Evolutionary conservation across 371 early-diverging fungal genomes (phyloP), one percentile per base, ranked within the genome.

Genomic region (Sporodiniella umbellata): DNA sequence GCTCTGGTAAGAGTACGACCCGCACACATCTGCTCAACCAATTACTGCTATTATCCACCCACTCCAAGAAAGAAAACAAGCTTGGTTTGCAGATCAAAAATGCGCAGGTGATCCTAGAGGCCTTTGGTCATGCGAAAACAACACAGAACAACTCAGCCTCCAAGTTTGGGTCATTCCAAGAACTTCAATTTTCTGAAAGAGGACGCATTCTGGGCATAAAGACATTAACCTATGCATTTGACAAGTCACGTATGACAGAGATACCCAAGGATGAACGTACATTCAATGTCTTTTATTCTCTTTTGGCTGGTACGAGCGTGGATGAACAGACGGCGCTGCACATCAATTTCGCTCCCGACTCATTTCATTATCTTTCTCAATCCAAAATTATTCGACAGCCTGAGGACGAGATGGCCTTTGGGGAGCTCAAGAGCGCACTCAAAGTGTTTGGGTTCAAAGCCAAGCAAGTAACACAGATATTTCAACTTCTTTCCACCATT

Each of bases 211-310:
- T 87, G 18, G 95, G 97, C 47, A 78, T 86, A 38, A 93, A 92
- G 68, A 67, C 87, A 2, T 74, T 96, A 31, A 85, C 90, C 11
- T 98, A 88, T 66, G 79, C 91, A 18, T 83, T 98, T 37, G 98
- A 99, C 63, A 80, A 86, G 37, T 68, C 81, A 46, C 75, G 94
- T 42, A 82, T 93, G 2, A 83, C 85, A 11, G 59, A 74, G 11
- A 66, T 74, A 12, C 69, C 67, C 22, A 50, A 78, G n/a, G 84
- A 81, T 47, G 57, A 58, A 45, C 76, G 89, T 45, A 90, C 84
- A 40, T 97, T 94, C 65, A 89, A 96, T 64, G 85, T 93, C 25
- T 95, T 98, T 58, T 92, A 95, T 60, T 83, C 90, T 25, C 77
- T 95, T 46, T 75, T 82, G 56, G 75, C 79, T 33, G 83, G 81